Base-by-base conservation (phyloP, 1,284 basidiomycete species). In the Trichosporon coremiiforme region DNA sequence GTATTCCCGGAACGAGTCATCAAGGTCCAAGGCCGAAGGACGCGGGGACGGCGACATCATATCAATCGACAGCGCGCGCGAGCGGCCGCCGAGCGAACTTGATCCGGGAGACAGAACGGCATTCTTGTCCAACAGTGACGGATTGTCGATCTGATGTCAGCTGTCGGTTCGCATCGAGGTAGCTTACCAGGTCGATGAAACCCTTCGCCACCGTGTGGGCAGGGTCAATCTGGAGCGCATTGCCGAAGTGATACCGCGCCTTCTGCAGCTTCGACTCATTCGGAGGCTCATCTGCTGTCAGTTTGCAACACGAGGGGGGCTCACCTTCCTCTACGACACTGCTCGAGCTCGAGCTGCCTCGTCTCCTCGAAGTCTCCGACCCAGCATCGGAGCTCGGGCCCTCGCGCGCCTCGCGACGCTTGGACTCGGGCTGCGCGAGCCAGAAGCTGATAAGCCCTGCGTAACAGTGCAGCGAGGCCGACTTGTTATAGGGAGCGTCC, bases 401-500 rank as follows among this genome's bases (percentile, higher is more conserved):
- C 15, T 47, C 69, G 63, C 41, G 45, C 31, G 25, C 17, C 9
- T 35, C 45, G 29, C 41, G 13, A 2, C 76, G 70, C n/a, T 67
- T 36, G 1, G 74, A 64, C 17, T 47, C 60, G 0, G 83, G 79
- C 70, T 85, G 84, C 6, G 85, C 83, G 25, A 85, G 77, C 66
- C 80, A 86, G 71, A 94, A 85, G 47, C 86, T 87, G 10, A 93
- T 83, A 71, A 95, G 82, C 2, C 92, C 94, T 3, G 93, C 93
- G 74, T 95, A 94, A 8, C 89, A 85, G 77, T 95, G 92, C 45
- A 95, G 85, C 2, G 89, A 84, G 1, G 90, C 87, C 70, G 92
- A 91, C 73, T 93, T 90, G 77, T 90, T 89, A 83, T 90, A 95
- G 0, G 94, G 94, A 79, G 91, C 90, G 0, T 91, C 90, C 0